A percentile compares a stretch with the other conserved stretches of the same genome.
Conservation (phyloP, 768 basidiomycete genomes). For the Leccinum arenicola region DNA sequence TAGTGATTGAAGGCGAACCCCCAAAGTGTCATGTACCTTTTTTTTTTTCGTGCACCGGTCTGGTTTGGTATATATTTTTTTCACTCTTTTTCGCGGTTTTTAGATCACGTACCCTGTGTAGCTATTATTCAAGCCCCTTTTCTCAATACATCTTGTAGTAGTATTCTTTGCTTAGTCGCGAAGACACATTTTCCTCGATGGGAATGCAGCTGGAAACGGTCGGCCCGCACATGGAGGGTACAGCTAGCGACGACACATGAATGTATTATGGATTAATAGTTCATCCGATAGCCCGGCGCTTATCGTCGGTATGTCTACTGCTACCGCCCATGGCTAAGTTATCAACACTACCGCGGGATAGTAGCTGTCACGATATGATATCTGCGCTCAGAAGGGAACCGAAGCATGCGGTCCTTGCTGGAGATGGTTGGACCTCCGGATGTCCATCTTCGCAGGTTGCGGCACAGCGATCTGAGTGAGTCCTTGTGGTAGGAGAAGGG, state of each 20-base stretch:
- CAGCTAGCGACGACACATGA: not conserved
- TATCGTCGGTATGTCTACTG: constrained; percentile 6
- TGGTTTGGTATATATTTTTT: not conserved
- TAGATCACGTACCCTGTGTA: constrained; percentile 16
- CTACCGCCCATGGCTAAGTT: constrained; percentile 8
- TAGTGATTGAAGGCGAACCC: constrained; percentile 19
- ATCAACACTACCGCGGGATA: constrained; percentile 1
- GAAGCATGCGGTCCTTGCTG: constrained; percentile 29
- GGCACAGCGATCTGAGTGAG: constrained; percentile 29
- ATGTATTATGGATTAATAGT: not conserved
- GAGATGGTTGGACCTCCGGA: constrained; percentile 24
- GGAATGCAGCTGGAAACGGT: not conserved
- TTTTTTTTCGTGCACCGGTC: not conserved
- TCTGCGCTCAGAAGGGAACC: constrained; percentile 28
- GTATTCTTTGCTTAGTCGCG: not conserved
- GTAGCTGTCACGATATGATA: constrained; percentile 27
- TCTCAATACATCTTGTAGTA: constrained; percentile 9
- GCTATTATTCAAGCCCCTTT: constrained; percentile 6
- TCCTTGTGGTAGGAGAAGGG: constrained; percentile 38
- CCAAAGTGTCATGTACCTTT: not conserved
- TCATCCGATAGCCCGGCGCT: constrained; percentile 32
- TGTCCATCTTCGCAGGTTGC: constrained; percentile 13
- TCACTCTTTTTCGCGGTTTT: not conserved
- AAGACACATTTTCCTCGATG: not conserved
- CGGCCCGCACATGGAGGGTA: not conserved